Evolutionary conservation across 345 rosid genomes (phyloP).

Genomic region (Arabis hirsuta): DNA sequence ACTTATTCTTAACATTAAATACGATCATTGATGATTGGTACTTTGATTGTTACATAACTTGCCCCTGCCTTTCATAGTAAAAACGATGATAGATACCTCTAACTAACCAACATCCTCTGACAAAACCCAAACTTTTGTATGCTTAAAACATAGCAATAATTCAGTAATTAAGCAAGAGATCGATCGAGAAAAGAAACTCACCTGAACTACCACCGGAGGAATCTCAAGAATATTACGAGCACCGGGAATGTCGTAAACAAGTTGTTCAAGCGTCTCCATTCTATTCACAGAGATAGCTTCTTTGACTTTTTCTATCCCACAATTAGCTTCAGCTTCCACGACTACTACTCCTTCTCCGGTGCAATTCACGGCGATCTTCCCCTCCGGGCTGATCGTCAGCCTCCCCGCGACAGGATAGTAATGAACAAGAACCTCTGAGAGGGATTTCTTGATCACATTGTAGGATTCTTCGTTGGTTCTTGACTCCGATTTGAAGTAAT

Average conservation of each 20-base stretch:
- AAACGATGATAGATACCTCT: neutral
- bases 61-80: neutral
- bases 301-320: constrained; percentile 46
- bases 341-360: constrained; percentile 76
- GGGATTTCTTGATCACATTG: constrained; percentile 59
- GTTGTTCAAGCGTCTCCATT: constrained; percentile 67
- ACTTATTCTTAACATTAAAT: neutral
- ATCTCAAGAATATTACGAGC: constrained; percentile 72
- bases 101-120: constrained; percentile 19
- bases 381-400: constrained; percentile 65
- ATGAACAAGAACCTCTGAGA: constrained; percentile 67
- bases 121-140: constrained; percentile 2
- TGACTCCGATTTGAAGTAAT: constrained; percentile 66
- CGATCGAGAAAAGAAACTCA: constrained; percentile 7
- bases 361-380: constrained; percentile 75
- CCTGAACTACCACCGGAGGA: constrained; percentile 76
- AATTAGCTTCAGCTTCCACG: constrained; percentile 74
- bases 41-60: no score
- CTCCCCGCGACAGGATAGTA: constrained; percentile 77
- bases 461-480: constrained; percentile 64
- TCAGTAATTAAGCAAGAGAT: neutral
- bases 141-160: neutral
- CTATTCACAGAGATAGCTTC: constrained; percentile 70
- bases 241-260: constrained; percentile 70
- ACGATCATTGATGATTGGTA: neutral